Evolutionary conservation across 2,329 filamentous ascomycete genomes (phyloP), one percentile per base, ranked within the genome.

Genomic region (Camillea tinctor): DNA sequence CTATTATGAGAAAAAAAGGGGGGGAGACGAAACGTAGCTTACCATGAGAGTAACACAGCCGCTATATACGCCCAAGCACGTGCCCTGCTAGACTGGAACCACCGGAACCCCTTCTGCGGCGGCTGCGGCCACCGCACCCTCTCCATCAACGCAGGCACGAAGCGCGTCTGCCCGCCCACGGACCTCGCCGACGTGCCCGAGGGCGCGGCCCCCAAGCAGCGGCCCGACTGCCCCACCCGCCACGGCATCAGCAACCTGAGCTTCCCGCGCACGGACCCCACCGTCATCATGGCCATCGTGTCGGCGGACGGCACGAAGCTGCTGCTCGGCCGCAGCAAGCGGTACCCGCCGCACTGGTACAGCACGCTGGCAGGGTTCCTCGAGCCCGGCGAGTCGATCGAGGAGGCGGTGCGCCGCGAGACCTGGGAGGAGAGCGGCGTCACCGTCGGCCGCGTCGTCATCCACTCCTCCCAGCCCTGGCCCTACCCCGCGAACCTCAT

Each of bases 251-350:
- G 93, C 30, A 99, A 99, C 76, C 82, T 97, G 56, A 89, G 84
- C 71, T 98, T 97, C 81, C 94, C 94, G 2, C 87, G 93, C 55
- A 97, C 94, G 1, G 93, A 97, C 69, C 93, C 93, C 1, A 96
- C 92, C 24, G 93, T 98, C 74, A 99, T 99, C 77, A 93, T 96
- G 78, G 94, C 93, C 0, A 89, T 97, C 11, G 85, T 98, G 30
- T 96, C 90, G 56, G 82, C 88, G 55, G 91, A 96, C 68, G 90
- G 90, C 54, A 84, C 88, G 66, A 86, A 87, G 62, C 78, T 97
- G 48, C 85, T 99, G 7, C 88, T 99, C 0, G 95, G 95, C 44
- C 88, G 95, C 15, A 87, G 91, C 71, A 91, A 90, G 76, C 85
- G 91, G 56, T 99, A 89, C 84, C 95, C 95, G 1, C 81, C 85